Evolutionary conservation across 1,284 basidiomycete species (phyloP).

Genomic region (Marasmius tenuissimus): DNA sequence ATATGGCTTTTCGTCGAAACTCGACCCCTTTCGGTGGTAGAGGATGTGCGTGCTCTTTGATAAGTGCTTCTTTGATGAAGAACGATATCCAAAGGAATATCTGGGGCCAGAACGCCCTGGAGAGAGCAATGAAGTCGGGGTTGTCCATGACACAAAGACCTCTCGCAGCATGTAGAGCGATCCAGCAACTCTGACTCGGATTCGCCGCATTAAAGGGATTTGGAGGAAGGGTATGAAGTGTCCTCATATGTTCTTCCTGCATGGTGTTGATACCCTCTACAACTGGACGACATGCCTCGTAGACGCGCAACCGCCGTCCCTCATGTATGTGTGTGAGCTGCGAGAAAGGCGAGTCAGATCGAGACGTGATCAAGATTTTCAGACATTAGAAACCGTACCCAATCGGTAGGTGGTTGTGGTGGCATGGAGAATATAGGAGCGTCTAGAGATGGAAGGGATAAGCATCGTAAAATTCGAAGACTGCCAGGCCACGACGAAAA

Average conservation of each 20-base stretch:
- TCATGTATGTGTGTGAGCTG: neutral
- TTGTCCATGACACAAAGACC: neutral
- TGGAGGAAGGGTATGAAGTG: neutral
- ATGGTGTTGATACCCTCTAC: neutral
- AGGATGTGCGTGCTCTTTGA: neutral
- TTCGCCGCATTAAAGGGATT: neutral
- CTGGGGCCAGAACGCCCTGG: neutral
- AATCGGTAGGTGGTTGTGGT: too few relatives aligned
- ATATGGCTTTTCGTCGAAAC: neutral
- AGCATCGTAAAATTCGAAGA: too few relatives aligned
- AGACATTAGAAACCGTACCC: too few relatives aligned
- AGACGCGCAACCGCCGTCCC: neutral
- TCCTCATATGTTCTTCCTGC: neutral
- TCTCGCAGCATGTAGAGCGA: neutral
- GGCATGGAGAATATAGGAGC: too few relatives aligned
- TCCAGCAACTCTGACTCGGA: neutral
- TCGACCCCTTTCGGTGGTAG: neutral
- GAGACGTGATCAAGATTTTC: neutral
- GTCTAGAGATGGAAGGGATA: too few relatives aligned
- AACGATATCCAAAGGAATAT: neutral
- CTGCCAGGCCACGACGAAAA: too few relatives aligned
- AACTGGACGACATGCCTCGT: neutral
- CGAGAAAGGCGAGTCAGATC: neutral
- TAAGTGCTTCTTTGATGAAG: neutral
- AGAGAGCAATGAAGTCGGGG: neutral